Evolutionary conservation across 805 yeast genomes (phyloP), one percentile per base, ranked within the genome.

Genomic region (Myxozyma udenii): DNA sequence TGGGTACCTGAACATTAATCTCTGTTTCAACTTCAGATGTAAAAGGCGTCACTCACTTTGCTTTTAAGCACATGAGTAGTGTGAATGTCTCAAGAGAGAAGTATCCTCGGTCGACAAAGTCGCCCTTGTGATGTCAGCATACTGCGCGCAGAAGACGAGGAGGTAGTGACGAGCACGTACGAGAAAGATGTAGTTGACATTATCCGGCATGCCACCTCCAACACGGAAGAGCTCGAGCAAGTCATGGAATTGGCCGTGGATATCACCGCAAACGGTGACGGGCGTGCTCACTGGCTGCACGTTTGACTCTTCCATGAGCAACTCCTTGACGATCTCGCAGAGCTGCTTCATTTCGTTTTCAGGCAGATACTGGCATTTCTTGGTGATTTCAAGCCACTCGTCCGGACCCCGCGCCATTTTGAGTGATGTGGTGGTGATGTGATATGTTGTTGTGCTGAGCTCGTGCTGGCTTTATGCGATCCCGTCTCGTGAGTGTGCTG

Each of bases 201-300:
- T 83, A 55, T 81, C 80, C 0, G 98, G 98, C 59, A 90, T 79
- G 18, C 98, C 98, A 41, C 98, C 98, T 24, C 89, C 79, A 11
- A 90, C 84, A 61, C 95, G 76, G 70, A 93, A 93, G 23, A 91
- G 75, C 68, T 93, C 97, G 56, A 91, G 72, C 55, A 91, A 75
- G 69, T 91, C 98, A 67, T 91, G 98, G 68, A 91, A 91, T 69
- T 91, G 98, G 3, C 98, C 98, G 70, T 91, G 98, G 63, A 91
- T 93, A 71, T 91, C 98, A 66, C 72, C 97, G 73, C 96, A 89
- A 0, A 89, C 96, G 0, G 96, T 88, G 4, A 89, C 97, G 1
- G 97, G 97, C 25, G 88, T 80, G 64, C 83, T 85, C 2, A 89
- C 96, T 0, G 96, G 96, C 66, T 89, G 96, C 57, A 90, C 88